Percentiles rank a stretch among this genome's conserved stretches.
Evolutionary conservation across 179 eudicot genomes (phyloP).

Genomic region (Drosera spatulata): DNA sequence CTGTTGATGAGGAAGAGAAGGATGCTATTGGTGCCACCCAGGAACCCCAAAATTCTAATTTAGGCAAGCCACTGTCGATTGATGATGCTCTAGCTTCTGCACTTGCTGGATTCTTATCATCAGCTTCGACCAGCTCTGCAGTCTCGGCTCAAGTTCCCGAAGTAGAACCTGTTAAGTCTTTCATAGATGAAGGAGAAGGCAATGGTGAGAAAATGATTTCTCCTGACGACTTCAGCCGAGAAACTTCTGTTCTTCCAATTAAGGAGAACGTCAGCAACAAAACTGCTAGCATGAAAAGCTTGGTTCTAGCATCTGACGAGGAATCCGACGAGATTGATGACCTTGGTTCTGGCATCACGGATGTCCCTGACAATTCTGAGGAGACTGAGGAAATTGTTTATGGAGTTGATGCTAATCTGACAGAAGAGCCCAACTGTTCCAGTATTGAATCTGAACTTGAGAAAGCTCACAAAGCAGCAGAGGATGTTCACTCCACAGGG

Average conservation of each 20-base stretch:
- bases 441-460: slow-evolving; percentile 4
- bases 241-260: slow-evolving; percentile 4
- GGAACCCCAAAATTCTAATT: slow-evolving; percentile 19
- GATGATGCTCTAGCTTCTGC: slow-evolving; percentile 91
- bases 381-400: slow-evolving; percentile 14
- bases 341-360: slow-evolving; percentile 1
- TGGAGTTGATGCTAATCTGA: neutral
- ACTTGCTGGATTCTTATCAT: slow-evolving; percentile 58
- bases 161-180: slow-evolving; percentile 15
- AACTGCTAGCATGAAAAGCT: slow-evolving; percentile 5
- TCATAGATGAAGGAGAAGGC: slow-evolving; percentile 6
- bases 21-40: slow-evolving; percentile 21
- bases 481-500: neutral
- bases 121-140: slow-evolving; percentile 18
- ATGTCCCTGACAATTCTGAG: slow-evolving; percentile 5
- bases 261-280: slow-evolving; percentile 7
- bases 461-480: slow-evolving; percentile 1
- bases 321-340: slow-evolving; percentile 5
- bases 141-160: slow-evolving; percentile 11
- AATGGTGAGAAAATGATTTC: slow-evolving; percentile 6
- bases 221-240: slow-evolving; percentile 2
- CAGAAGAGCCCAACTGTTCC: slow-evolving; percentile 1
- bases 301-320: slow-evolving; percentile 10
- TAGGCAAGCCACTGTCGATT: slow-evolving; percentile 49
- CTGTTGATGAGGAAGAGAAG: slow-evolving; percentile 44